Base-by-base conservation (phyloP, 2,329 filamentous ascomycete genomes). In the Aspergillus sp. region DNA sequence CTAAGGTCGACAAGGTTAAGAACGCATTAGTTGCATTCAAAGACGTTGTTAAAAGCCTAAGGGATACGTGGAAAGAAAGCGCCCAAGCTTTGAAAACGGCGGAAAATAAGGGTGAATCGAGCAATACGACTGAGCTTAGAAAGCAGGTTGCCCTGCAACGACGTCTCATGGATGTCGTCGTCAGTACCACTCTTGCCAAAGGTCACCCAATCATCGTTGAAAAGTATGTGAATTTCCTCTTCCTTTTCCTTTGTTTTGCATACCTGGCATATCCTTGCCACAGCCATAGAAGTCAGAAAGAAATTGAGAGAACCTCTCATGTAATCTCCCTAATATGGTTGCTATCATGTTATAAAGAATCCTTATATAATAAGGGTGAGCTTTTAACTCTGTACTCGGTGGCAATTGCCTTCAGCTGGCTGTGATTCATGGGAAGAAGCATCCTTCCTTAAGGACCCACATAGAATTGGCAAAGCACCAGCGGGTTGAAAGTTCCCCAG, bases 51-150 rank as follows among this genome's bases (percentile, higher is more conserved):
- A 83, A 83, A 66, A 78, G 78, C 6, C 80, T 87, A 55, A 80
- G 84, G 57, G 85, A 87, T 68, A 76, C 81, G 38, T 88, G 85
- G 85, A 86, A 85, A 66, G 73, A 78, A 34, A 83, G 84, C 63
- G 80, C 76, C 43, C 80, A 81, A 61, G 80, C 80, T 22, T 76
- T 87, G 60, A 80, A 82, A 60, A 76, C 82, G 60, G 85, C 85
- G 11, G 83, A 85, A 64, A 81, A 84, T 57, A 78, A 83, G 69
- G 82, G 83, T 65, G 76, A 81, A 64, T 76, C 76, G 59, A 74
- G 78, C 49, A 82, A 85, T 67, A 75, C 85, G 15, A 76, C 80
- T 11, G 70, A 80, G 47, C 74, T 87, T 18, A 84, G 82, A 66
- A 80, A 81, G 62, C 77, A 83, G 56, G 85, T 86, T 34, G 76